These are phyloP conservation scores for Tetradesmus lagerheimii DNA, from an alignment of 139 green algal species.

Conservation along the genomic window DNA sequence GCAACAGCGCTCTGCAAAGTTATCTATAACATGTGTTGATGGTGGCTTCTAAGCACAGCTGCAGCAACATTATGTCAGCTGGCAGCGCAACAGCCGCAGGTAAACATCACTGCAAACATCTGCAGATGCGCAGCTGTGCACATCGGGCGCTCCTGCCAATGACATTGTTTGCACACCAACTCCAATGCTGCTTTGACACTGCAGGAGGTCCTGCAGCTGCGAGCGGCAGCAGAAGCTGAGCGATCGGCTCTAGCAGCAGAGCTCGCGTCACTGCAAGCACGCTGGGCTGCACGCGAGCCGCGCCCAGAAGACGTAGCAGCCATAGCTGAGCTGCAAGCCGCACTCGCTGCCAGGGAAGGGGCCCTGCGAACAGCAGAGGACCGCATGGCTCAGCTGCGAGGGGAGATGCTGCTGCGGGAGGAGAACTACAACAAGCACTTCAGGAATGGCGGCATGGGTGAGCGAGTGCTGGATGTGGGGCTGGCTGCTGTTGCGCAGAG, in stretches of 20 bases:
- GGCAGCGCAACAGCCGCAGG: no score
- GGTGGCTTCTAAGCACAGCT: no score
- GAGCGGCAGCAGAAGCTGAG: background rate
- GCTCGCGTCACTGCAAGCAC: background rate
- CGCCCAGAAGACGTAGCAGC: slow-evolving; percentile 64
- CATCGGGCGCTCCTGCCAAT: no score
- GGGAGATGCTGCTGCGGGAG: slow-evolving; percentile 79
- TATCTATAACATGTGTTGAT: no score
- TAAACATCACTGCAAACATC: no score
- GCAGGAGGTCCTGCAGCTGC: background rate
- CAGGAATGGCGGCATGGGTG: slow-evolving; percentile 71
- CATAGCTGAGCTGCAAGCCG: slow-evolving; percentile 52
- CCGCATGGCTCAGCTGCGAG: slow-evolving; percentile 66
- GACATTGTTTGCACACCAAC: background rate
- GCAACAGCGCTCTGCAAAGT: no score
- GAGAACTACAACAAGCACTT: slow-evolving; percentile 87
- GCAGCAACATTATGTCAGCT: no score
- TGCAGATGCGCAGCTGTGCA: no score
- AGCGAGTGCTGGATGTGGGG: slow-evolving; percentile 63
- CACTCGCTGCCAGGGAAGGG: slow-evolving; percentile 53
- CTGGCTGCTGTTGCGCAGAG: slow-evolving; percentile 63
- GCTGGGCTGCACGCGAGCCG: slow-evolving; percentile 60
- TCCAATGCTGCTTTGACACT: background rate
- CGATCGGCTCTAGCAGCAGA: background rate
- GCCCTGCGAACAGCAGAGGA: slow-evolving; percentile 56